Evolutionary conservation across 2,329 filamentous ascomycete species (phyloP).

Genomic region (Blumeriella jaapii): DNA sequence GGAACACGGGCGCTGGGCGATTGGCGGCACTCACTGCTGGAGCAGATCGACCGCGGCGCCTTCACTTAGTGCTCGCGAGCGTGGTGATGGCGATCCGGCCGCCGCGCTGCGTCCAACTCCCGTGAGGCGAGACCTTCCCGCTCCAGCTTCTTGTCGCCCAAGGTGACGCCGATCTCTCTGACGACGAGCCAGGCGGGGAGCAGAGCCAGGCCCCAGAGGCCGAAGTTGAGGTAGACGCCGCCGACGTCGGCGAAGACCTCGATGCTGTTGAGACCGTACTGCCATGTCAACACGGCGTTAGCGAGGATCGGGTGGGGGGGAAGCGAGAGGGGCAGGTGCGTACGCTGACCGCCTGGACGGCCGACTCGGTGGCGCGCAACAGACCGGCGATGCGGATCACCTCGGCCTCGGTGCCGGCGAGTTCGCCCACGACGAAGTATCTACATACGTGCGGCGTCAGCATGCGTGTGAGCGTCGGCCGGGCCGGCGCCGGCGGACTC

Average conservation of each 20-base stretch:
- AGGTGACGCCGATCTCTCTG: constrained; percentile 20
- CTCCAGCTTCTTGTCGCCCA: constrained; percentile 20
- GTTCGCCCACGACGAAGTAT: constrained; percentile 59
- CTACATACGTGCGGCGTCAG: constrained; percentile 27
- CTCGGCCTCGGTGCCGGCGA: constrained; percentile 49
- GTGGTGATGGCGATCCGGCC: background rate
- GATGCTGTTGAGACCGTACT: constrained; percentile 54
- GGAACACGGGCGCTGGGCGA: too few relatives aligned
- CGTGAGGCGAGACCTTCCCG: constrained; percentile 13
- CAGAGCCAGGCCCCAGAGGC: constrained; percentile 52
- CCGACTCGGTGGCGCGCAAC: constrained; percentile 59
- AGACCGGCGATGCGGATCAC: constrained; percentile 58
- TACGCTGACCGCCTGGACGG: constrained; percentile 57
- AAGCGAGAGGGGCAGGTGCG: constrained; percentile 15
- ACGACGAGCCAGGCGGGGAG: constrained; percentile 57
- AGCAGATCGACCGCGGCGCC: too few relatives aligned
- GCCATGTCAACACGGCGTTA: background rate
- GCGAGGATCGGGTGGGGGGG: background rate
- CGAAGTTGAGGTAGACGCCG: constrained; percentile 60
- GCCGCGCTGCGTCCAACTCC: background rate
- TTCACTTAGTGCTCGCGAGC: too few relatives aligned
- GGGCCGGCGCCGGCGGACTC: too few relatives aligned
- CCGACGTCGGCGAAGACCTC: constrained; percentile 52
- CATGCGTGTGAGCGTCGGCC: too few relatives aligned
- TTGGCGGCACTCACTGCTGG: too few relatives aligned